phyloP scores from a whole-genome alignment of 208 protist species.

The Crithidia bombi region DNA sequence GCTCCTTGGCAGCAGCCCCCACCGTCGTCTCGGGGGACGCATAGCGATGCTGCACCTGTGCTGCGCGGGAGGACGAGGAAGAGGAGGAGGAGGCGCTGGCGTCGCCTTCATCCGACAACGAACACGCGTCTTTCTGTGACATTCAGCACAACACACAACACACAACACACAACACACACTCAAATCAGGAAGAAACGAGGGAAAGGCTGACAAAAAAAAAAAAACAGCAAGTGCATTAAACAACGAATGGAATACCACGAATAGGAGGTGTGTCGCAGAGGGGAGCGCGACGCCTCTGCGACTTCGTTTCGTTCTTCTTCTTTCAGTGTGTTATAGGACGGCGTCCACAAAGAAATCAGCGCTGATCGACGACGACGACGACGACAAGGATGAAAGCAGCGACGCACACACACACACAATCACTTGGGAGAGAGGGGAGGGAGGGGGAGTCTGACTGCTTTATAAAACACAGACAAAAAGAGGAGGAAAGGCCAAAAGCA shows the following conservation, averaged over 20 bases:
- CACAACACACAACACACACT: background rate
- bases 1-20: no score
- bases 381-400: no score
- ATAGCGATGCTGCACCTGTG: background rate
- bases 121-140: background rate
- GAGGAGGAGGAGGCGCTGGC: background rate
- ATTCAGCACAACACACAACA: background rate
- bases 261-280: background rate
- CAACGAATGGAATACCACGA: background rate
- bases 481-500: conserved; percentile 4
- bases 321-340: no score
- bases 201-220: conserved; percentile 5
- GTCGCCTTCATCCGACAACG: background rate
- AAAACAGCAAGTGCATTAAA: background rate
- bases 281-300: no score
- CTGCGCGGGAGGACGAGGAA: background rate
- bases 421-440: no score
- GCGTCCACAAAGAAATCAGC: no score
- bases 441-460: no score
- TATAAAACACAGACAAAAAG: no score
- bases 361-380: no score
- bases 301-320: no score
- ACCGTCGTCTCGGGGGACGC: no score
- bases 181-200: conserved; percentile 12
- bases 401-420: no score